Percentiles rank a stretch among this genome's conserved stretches.
Evolutionary conservation across 345 rosid genomes (phyloP).

Genomic region (Diplotaxis tenuifolia): DNA sequence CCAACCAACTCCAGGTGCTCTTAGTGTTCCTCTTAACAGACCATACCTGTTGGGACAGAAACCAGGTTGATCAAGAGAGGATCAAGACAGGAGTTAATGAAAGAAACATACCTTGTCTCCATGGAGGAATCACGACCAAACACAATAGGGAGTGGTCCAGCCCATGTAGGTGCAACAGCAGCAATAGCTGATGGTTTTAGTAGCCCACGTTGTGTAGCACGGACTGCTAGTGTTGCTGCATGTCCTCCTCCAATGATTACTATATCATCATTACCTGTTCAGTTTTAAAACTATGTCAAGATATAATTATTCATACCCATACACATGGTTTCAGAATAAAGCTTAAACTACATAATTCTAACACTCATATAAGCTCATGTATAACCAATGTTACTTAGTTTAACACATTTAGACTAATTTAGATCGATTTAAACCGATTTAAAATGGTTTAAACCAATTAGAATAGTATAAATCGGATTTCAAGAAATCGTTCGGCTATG

Average conservation of each 20-base stretch:
- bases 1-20: conserved; percentile 87
- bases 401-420: neutral
- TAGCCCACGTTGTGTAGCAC: conserved; percentile 72
- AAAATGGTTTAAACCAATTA: neutral
- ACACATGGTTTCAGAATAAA: neutral
- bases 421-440: neutral
- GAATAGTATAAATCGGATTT: neutral
- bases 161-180: conserved; percentile 93
- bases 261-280: conserved; percentile 58
- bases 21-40: conserved; percentile 71
- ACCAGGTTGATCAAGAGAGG: neutral
- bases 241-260: conserved; percentile 86
- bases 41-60: conserved; percentile 56
- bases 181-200: conserved; percentile 80
- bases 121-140: conserved; percentile 87
- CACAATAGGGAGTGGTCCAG: conserved; percentile 89
- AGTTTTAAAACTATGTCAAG: conserved; percentile 17
- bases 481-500: neutral
- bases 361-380: neutral
- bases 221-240: conserved; percentile 69
- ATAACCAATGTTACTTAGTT: neutral
- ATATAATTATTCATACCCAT: neutral
- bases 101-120: conserved; percentile 61
- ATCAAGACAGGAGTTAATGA: neutral
- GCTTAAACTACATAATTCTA: neutral